Evolutionary conservation across 257 asterid species (phyloP), one percentile per base, ranked within the genome.

Genomic region (Penstemon eatonii): DNA sequence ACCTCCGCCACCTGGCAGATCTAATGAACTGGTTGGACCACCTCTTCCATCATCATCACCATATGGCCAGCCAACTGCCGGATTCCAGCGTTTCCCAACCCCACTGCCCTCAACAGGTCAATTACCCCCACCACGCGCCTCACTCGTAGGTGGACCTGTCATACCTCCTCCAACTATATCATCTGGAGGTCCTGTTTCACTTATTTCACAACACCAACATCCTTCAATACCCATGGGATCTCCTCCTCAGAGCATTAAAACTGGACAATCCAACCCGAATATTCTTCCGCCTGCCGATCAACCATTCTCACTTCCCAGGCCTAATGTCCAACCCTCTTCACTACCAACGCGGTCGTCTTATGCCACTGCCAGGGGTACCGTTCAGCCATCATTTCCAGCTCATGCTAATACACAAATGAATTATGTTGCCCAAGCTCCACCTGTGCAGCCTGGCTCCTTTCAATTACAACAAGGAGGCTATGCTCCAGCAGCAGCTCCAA

Each of bases 301-400:
- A 55, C 65, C 71, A 37, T 74, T 74, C 71, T 64, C 73, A 12
- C 76, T 82, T 51, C 74, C 90, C 38, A 69, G 83, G 81, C 79
- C 88, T 87, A 80, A 75, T 78, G 40, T 83, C 49, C 97, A 83
- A 80, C 83, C 91, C 70, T 78, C 95, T 71, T 75, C 89, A 57
- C 87, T 86, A 39, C 84, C 85, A 54, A 63, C 78, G 68, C 77
- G 82, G 51, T 74, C 89, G 55, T 55, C 87, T 64, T 85, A 83
- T 79, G 81, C 82, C 68, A 63, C 82, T 71, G 68, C 78, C 58
- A 70, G 95, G 68, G 92, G 88, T 61, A 65, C 80, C 47, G 69
- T 75, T 71, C 91, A 77, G 69, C 79, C 93, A 53, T 72, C 87
- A 59, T 83, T 89, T 76, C 87, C 91, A 13, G 98, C 89, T 25